These are phyloP conservation scores for Spironucleus salmonicida DNA, from an alignment of 208 protist species.

Conservation along the genomic window DNA sequence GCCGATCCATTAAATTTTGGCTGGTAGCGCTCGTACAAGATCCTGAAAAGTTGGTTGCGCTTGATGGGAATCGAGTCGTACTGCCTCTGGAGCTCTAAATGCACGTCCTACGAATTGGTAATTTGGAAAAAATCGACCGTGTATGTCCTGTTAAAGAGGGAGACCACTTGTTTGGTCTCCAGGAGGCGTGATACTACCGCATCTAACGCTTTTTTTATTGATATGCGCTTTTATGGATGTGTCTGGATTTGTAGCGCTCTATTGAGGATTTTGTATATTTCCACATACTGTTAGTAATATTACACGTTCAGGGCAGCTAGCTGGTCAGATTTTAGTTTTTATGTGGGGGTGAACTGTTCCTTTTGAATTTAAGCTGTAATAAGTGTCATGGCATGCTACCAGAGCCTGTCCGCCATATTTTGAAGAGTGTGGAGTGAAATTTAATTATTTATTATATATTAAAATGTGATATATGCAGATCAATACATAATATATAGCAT, in stretches of 20 bases:
- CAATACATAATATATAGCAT: too few relatives aligned
- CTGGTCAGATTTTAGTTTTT: background rate
- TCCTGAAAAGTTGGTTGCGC: background rate
- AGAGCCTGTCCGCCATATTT: background rate
- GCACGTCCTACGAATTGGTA: too few relatives aligned
- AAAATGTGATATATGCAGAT: too few relatives aligned
- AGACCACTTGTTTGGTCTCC: background rate
- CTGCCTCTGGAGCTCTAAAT: too few relatives aligned
- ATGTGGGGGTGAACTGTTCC: background rate
- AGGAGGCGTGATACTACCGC: background rate
- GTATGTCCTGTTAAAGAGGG: background rate
- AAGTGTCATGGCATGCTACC: constrained; percentile 7
- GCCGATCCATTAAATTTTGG: background rate
- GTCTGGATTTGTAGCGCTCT: background rate
- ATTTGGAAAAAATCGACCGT: too few relatives aligned
- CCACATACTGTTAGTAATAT: background rate
- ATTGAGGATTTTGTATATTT: background rate
- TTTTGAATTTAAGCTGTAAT: background rate
- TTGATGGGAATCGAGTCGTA: too few relatives aligned
- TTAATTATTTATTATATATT: too few relatives aligned
- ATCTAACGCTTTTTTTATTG: constrained; percentile 1
- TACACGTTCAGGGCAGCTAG: background rate
- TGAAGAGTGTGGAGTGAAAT: too few relatives aligned
- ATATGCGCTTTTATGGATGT: constrained; percentile 11
- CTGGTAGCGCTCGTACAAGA: background rate